A percentile compares a stretch with the other conserved stretches of the same genome.
Evolutionary conservation across 257 asterid species (phyloP).

Genomic region (Leonotis leonurus): DNA sequence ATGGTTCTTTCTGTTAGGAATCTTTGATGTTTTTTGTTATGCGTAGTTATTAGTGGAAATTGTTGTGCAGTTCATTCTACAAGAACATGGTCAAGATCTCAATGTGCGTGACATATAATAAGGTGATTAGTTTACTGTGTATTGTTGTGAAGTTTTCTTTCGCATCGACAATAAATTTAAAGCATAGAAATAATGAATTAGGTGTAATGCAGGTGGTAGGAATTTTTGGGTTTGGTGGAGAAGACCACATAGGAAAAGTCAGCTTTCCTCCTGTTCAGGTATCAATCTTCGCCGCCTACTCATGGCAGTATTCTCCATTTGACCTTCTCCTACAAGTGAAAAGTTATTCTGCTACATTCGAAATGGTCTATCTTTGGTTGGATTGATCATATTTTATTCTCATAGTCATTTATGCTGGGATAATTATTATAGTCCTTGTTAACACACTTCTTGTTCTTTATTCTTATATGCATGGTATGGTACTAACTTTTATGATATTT

Average conservation of each 20-base stretch:
- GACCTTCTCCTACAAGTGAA: neutral
- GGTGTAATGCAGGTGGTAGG: conserved; percentile 59
- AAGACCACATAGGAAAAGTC: conserved; percentile 93
- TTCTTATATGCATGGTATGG: neutral
- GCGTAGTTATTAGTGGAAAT: neutral
- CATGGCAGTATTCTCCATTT: neutral
- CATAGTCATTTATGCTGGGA: neutral
- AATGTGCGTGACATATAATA: conserved; percentile 83
- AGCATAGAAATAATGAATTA: conserved; percentile 1
- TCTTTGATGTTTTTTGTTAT: conserved; percentile 3
- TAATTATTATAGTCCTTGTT: neutral
- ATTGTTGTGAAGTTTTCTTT: neutral
- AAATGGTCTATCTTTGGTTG: neutral
- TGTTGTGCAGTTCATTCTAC: conserved; percentile 66
- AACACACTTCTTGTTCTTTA: neutral
- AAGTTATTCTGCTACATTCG: neutral
- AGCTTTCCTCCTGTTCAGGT: conserved; percentile 97
- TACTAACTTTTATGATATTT: conserved; percentile 8
- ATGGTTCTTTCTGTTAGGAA: neutral
- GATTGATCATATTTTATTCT: neutral
- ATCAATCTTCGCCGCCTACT: conserved; percentile 1
- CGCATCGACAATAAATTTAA: neutral
- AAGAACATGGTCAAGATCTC: conserved; percentile 79
- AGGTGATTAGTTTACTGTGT: conserved; percentile 36
- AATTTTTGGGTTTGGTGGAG: conserved; percentile 89